A percentile compares a stretch with the other conserved stretches of the same genome.
Conservation (phyloP, 495 filamentous ascomycete genomes). For the Friedmanniomyces endolithicus region DNA sequence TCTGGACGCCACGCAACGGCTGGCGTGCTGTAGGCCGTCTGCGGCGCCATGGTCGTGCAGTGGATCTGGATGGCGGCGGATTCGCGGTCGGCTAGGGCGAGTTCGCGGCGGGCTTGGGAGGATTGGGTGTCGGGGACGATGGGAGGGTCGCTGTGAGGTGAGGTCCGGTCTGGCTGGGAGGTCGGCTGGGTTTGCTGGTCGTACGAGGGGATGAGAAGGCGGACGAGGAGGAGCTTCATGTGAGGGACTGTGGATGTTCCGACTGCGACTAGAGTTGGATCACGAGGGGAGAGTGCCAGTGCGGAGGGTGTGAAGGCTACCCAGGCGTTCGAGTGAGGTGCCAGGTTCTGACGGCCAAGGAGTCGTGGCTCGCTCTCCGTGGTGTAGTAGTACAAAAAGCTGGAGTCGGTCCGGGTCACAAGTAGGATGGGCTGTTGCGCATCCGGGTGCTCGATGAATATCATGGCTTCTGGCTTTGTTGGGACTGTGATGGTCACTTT, state of each 20-base stretch:
- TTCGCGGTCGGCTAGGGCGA: constrained; percentile 44
- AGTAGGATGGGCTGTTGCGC: constrained; percentile 37
- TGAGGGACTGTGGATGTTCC: constrained; percentile 51
- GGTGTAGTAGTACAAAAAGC: constrained; percentile 47
- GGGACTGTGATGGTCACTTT: constrained; percentile 39
- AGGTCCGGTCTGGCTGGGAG: constrained; percentile 4
- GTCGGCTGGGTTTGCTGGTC: background rate
- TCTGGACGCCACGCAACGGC: constrained; percentile 53
- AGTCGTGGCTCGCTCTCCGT: constrained; percentile 28
- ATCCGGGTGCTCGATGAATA: constrained; percentile 42
- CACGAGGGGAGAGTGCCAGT: constrained; percentile 43
- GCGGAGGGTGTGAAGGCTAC: constrained; percentile 49
- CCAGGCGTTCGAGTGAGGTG: constrained; percentile 54
- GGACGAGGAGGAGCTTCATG: constrained; percentile 55
- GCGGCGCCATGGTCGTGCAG: constrained; percentile 50
- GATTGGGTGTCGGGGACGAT: constrained; percentile 29
- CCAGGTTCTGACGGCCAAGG: constrained; percentile 48
- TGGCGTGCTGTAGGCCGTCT: constrained; percentile 56
- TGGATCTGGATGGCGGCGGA: constrained; percentile 48
- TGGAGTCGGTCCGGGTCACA: constrained; percentile 48
- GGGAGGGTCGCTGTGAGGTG: constrained; percentile 2
- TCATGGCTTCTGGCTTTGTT: constrained; percentile 50
- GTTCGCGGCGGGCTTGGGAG: constrained; percentile 37
- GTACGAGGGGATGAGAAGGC: constrained; percentile 39
- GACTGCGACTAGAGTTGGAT: constrained; percentile 46